Evolutionary conservation across 345 rosid genomes (phyloP), one percentile per base, ranked within the genome.

Genomic region (Bruguiera sexangula): DNA sequence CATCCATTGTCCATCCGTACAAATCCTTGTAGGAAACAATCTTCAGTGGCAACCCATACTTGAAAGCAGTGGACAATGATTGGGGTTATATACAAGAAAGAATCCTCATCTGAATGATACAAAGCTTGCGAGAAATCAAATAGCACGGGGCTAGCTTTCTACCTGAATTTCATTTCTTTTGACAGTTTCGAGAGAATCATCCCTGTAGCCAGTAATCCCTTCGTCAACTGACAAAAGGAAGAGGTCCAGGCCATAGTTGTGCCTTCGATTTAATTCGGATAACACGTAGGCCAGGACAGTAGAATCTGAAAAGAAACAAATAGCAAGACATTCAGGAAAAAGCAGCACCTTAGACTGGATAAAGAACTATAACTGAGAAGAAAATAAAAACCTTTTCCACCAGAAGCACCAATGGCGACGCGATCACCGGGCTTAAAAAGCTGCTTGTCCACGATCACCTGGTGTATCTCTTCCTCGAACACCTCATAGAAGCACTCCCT

Each of bases 1-100:
- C 98, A 62, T 94, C 98, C 98, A 91, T 94, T 1, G 98, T 94
- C 98, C 98, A 91, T 75, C 98, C 98, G 78, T 94, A 94, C 56
- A 94, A 82, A 77, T 94, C 97, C 86, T 91, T 91, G 86, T 94
- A 94, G 16, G 98, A 91, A 73, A 92, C 88, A 62, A 91, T 87
- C 84, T 88, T 80, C 27, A 94, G 84, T 6, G 98, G 97, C 74
- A 94, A 77, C 6, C 89, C 96, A 82, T 94, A 94, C 98, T 94
- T 79, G 39, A 43, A 32, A 66, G 1, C 37, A 62, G 37, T 16
- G 60, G 50, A 63, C 18, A 74, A 20, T 63, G 0, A 66, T 11
- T 53, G 0, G 31, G 59, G 10, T 2, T 32, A 57, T 9, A 63
- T 37, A 24, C n/a, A 8, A 43, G 29, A 20, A 63, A 18, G 5